Evolutionary conservation across 371 early-diverging fungal genomes (phyloP), one percentile per base, ranked within the genome.

Genomic region (Mortierella sp.): DNA sequence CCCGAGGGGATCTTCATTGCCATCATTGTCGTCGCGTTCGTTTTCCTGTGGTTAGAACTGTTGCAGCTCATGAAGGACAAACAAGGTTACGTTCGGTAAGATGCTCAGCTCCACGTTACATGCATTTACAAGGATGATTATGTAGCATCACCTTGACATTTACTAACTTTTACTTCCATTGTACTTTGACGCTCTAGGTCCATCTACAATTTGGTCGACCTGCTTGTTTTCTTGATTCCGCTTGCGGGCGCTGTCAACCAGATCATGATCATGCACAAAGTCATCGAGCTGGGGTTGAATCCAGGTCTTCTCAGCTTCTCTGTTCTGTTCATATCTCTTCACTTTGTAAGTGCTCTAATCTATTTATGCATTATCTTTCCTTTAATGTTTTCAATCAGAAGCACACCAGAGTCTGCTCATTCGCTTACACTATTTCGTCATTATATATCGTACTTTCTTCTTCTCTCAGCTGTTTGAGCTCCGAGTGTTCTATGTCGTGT

Each of bases 391-490:
- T 13, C 9, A 13, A 48, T n/a, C n/a, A n/a, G 48, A 48, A 48
- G 45, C 45, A 10, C 8, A 48, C 13, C 1, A 10, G 48, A 8
- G 48, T 13, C 1, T 48, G n/a, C n/a, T 48, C 13, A 13, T 10
- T 5, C 9, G 48, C 10, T 14, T 57, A n/a, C n/a, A n/a, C n/a
- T n/a, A n/a, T n/a, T n/a, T n/a, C n/a, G n/a, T n/a, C n/a, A n/a
- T n/a, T n/a, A n/a, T n/a, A n/a, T n/a, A n/a, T n/a, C n/a, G n/a
- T n/a, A n/a, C n/a, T n/a, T n/a, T n/a, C n/a, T n/a, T n/a, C n/a
- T n/a, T n/a, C n/a, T n/a, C n/a, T n/a, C n/a, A n/a, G 76, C 54
- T 76, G 44, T 68, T 70, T 13, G 76, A 76, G 19, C 70, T 76
- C 6, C 50, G 76, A 0, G 65, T 70, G 6, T 14, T 52, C 28